Evolutionary conservation across 768 basidiomycete genomes (phyloP), one percentile per base, ranked within the genome.

Genomic region (Pleurotus tuber-regium): DNA sequence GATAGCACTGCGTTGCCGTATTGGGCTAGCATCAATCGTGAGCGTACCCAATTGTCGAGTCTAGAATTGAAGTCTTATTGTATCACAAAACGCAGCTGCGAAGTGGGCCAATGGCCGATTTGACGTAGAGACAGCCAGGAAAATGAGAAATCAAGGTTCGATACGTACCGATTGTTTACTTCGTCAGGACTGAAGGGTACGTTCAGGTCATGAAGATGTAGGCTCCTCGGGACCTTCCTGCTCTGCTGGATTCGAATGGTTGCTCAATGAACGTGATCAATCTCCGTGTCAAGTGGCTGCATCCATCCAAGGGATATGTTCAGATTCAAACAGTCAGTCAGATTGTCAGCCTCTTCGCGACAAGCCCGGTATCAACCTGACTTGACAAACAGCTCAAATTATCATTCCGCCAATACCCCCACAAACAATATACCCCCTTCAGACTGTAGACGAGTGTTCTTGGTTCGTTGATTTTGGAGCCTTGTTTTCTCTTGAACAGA

Each of bases 11-110:
- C 11, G 38, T 18, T 40, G 38, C 38, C 38, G n/a, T 40, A 40
- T 18, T 40, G 38, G 38, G 38, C 38, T 19, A 40, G 38, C 18
- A 40, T 40, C 38, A 40, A 40, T 40, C 38, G 38, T 40, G 18
- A 14, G 38, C 21, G n/a, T 9, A 16, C 18, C 9, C 38, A n/a
- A n/a, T n/a, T n/a, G n/a, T n/a, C n/a, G n/a, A n/a, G n/a, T n/a
- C n/a, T n/a, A n/a, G n/a, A n/a, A n/a, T n/a, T n/a, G n/a, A n/a
- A n/a, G n/a, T n/a, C n/a, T n/a, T n/a, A n/a, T n/a, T n/a, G n/a
- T n/a, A n/a, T 18, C 12, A 14, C 18, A 19, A 16, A 9, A 19
- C 16, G 8, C 21, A 40, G 38, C 38, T 18, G 8, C 38, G 16
- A 40, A 40, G 38, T 40, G 38, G 38, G 2, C 38, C 8, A 2